Conservation (phyloP, 139 green algal species). For the Haematococcus sp. region DNA sequence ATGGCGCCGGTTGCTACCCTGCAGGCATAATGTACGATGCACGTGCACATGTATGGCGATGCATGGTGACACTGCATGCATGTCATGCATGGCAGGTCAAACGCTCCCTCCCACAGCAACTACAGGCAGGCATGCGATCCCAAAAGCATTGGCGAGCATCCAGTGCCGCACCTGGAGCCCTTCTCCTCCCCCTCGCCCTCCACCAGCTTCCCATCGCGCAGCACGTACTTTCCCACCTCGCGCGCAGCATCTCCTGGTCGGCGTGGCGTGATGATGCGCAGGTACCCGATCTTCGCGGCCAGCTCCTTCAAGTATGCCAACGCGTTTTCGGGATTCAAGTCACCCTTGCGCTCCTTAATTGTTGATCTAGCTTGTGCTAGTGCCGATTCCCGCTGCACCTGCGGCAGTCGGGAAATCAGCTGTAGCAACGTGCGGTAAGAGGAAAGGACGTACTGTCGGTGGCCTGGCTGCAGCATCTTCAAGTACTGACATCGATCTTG, state of each 20-base stretch:
- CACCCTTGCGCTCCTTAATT: neutral
- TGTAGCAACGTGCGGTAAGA: too few species aligned
- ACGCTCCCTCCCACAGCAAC: too few species aligned
- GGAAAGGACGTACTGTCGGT: too few species aligned
- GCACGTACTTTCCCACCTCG: conserved; percentile 20
- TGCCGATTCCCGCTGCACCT: too few species aligned
- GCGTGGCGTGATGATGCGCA: conserved; percentile 35
- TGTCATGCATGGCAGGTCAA: too few species aligned
- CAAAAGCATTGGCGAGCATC: too few species aligned
- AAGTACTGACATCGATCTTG: too few species aligned
- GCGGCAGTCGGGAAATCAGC: too few species aligned
- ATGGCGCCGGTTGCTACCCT: conserved; percentile 68
- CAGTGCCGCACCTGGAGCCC: conserved; percentile 18
- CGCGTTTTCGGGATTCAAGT: conserved; percentile 17
- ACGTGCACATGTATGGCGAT: neutral
- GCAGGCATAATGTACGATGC: neutral
- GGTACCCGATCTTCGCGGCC: conserved; percentile 21
- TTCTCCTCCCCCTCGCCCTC: conserved; percentile 25
- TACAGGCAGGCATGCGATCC: too few species aligned
- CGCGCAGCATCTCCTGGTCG: conserved; percentile 18
- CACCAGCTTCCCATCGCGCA: conserved; percentile 33
- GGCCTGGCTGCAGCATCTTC: too few species aligned
- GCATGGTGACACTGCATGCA: neutral
- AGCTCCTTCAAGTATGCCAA: conserved; percentile 35
- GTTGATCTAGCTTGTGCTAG: too few species aligned